Base-by-base conservation (phyloP, 1,284 basidiomycete species). In the Porogramme epimiltina region DNA sequence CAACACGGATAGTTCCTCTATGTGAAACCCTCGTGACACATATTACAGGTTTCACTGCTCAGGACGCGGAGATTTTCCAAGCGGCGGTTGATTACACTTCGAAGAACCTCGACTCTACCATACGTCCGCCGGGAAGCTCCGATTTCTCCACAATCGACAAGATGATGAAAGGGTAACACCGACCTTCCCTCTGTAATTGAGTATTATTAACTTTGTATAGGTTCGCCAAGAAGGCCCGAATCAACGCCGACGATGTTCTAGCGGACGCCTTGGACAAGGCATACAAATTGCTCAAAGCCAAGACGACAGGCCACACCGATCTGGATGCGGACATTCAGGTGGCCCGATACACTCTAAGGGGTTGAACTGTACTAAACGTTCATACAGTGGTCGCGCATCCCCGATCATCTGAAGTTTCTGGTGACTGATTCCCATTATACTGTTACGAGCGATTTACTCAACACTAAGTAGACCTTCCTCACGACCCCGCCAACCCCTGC, bases 351-450 rank as follows among this genome's bases (percentile, higher is more conserved):
- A 64, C 2, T 3, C 26, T 19, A 19, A n/a, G 40, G 26, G 4
- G 40, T 33, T 24, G 3, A 15, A 5, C 18, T 26, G 19, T n/a
- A 28, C 4, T 23, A 22, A 23, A n/a, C 2, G 16, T 28, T 39
- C 4, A 42, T 46, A 9, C 51, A 87, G 86, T 65, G 71, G 46
- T 77, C 82, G 13, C 80, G 72, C 46, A 70, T 90, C 24, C 84
- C 87, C 2, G 81, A 82, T 60, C 87, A 90, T 67, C 64, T 91
- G 3, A 85, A 87, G 50, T 73, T 91, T 42, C 73, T 91, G 47
- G 88, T 89, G 67, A 55, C 20, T 9, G 20, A 37, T 19, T 6
- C 22, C n/a, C 16, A 24, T 11, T 37, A 41, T n/a, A 6, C 25
- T 22, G 8, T 3, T 22, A 8, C 26, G 34, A 26, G 5, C 26